phyloP scores from a whole-genome alignment of 2,329 filamentous ascomycete species.

The Neopestalotiopsis clavispora region DNA sequence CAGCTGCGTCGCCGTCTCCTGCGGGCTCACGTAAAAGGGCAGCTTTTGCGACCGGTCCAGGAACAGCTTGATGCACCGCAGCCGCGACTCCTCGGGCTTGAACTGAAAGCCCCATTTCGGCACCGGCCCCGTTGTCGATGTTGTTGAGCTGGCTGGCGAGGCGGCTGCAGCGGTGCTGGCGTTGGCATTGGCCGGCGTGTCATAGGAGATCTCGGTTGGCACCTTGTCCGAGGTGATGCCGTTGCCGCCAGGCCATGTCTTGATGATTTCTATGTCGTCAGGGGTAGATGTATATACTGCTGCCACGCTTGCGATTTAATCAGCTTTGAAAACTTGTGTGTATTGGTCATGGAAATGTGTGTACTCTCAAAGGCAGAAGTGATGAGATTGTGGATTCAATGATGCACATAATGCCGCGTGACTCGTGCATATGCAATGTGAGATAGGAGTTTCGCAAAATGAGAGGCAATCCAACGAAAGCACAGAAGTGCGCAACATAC shows the following conservation, averaged over 20 bases:
- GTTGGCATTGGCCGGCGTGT: slow-evolving; percentile 42
- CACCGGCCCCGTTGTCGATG: slow-evolving; percentile 47
- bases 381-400: too few species aligned
- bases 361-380: neutral
- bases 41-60: slow-evolving; percentile 81
- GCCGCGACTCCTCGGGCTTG: slow-evolving; percentile 74
- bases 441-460: neutral
- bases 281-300: slow-evolving; percentile 77
- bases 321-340: slow-evolving; percentile 16
- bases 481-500: slow-evolving; percentile 32
- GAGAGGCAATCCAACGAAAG: neutral
- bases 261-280: slow-evolving; percentile 83
- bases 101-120: slow-evolving; percentile 85
- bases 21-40: slow-evolving; percentile 78
- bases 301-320: slow-evolving; percentile 57
- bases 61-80: slow-evolving; percentile 85
- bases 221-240: slow-evolving; percentile 90
- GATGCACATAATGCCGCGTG: too few species aligned
- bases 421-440: too few species aligned
- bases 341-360: neutral
- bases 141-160: neutral
- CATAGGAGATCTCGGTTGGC: slow-evolving; percentile 76
- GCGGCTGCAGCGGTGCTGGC: neutral
- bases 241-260: slow-evolving; percentile 83
- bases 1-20: slow-evolving; percentile 79